Conservation (phyloP, 768 basidiomycete species). For the Tephrocybe sp. region DNA sequence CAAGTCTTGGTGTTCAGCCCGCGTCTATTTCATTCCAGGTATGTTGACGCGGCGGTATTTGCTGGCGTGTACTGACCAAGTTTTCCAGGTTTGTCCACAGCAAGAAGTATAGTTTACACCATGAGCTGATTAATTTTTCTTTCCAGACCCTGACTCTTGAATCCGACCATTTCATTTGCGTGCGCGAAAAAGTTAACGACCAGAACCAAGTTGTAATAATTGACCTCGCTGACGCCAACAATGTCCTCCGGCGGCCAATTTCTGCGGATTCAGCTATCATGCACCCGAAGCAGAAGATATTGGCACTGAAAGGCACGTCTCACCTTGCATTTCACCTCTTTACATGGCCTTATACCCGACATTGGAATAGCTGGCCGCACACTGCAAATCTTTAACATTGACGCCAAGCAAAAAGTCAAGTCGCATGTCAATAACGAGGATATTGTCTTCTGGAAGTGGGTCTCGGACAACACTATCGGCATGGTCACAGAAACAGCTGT, state of each 20-base stretch:
- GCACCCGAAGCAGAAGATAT: conserved; percentile 95
- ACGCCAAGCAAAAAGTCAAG: conserved; percentile 96
- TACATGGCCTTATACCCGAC: conserved; percentile 15
- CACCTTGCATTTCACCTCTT: background rate
- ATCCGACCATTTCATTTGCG: conserved; percentile 97
- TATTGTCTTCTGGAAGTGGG: conserved; percentile 99
- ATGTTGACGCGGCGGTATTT: conserved; percentile 37
- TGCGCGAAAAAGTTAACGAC: conserved; percentile 93
- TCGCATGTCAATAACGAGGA: conserved; percentile 94
- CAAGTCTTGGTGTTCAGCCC: conserved; percentile 94
- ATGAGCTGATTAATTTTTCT: conserved; percentile 3
- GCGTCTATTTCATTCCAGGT: conserved; percentile 97
- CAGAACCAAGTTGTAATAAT: conserved; percentile 99
- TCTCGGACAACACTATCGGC: conserved; percentile 87
- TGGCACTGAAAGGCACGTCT: conserved; percentile 86
- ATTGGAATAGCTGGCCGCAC: conserved; percentile 81
- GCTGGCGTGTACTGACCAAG: conserved; percentile 33
- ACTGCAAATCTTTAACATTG: conserved; percentile 97
- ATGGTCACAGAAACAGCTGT: conserved; percentile 94
- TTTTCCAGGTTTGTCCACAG: conserved; percentile 30
- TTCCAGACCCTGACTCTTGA: conserved; percentile 87
- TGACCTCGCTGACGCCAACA: conserved; percentile 96
- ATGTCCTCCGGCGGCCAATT: conserved; percentile 93
- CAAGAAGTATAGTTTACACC: background rate
- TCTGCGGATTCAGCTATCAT: conserved; percentile 99